These are phyloP conservation scores for Tricholoma sp. DNA, from an alignment of 768 basidiomycete genomes.

Conservation along the genomic window DNA sequence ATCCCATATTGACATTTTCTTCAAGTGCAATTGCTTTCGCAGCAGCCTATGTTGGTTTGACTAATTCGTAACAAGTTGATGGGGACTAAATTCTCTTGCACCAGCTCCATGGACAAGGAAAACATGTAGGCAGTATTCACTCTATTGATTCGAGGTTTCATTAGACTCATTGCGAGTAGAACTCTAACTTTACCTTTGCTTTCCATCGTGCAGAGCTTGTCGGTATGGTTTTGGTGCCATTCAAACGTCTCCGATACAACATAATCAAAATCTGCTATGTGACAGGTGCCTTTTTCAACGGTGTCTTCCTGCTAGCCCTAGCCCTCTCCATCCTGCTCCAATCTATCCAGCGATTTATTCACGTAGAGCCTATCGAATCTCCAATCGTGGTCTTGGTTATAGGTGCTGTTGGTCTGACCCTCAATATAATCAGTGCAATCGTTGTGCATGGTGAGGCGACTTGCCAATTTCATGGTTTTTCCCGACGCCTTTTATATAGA, in stretches of 20 bases:
- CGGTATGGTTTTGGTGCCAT: conserved; percentile 27
- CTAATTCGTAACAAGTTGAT: not conserved
- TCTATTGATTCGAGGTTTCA: not conserved
- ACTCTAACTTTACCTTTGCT: conserved; percentile 47
- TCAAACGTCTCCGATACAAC: not conserved
- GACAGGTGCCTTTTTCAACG: conserved; percentile 49
- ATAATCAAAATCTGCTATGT: conserved; percentile 2
- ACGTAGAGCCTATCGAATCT: conserved; percentile 36
- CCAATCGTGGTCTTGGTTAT: conserved; percentile 44
- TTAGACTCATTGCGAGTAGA: conserved; percentile 22
- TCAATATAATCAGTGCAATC: conserved; percentile 44
- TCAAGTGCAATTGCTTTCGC: conserved; percentile 39
- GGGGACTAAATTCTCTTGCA: not conserved
- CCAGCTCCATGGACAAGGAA: conserved; percentile 40
- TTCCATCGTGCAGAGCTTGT: conserved; percentile 53
- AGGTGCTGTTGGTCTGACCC: conserved; percentile 40
- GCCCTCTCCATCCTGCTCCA: conserved; percentile 47
- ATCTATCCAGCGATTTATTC: conserved; percentile 49
- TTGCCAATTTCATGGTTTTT: not conserved
- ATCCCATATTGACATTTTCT: not conserved
- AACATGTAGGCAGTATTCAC: conserved; percentile 29
- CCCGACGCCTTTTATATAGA: not conserved
- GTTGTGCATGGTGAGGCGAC: conserved; percentile 41
- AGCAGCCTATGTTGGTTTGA: conserved; percentile 37
- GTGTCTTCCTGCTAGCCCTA: conserved; percentile 47